Evolutionary conservation across 306 rosid species (phyloP), one percentile per base, ranked within the genome.

Genomic region (Fragaria iinumae): DNA sequence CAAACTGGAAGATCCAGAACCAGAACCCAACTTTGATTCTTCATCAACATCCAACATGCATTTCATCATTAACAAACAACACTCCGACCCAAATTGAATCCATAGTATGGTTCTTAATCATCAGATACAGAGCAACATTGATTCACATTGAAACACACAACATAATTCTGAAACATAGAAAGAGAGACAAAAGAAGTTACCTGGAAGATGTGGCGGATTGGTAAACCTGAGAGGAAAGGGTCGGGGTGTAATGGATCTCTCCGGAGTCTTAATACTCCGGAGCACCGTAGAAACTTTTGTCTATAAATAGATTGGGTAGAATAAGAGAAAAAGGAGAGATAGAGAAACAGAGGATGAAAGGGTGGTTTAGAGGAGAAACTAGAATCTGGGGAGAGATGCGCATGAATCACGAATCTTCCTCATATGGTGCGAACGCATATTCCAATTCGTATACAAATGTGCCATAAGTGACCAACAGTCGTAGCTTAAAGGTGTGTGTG

Each of bases 391-490:
- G 86, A 74, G 84, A 29, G 80, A 89, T 86, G 86, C 93, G 85
- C 44, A 62, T 71, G 75, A 75, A 53, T 11, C 53, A 57, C 74
- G 96, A 89, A 91, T 91, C 83, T 87, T 87, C 88, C 52, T 29
- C 47, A 36, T 36, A 17, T 17, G 18, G 21, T 0, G 56, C 23
- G 49, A 1, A 73, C 85, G 93, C 80, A 91, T 89, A 91, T 91
- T 90, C 96, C 70, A 65, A 8, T 36, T 65, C 48, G 70, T 8
- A 17, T 38, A 47, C 21, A 65, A 65, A 65, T 65, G 48, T 65
- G 70, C 70, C 70, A 10, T 18, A 36, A 64, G 12, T 64, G 8
- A 65, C 13, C 20, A 4, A 65, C 68, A 62, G 41, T 62, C 41
- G 20, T 23, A 32, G 67, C 69, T 10, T 29, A 65, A 36, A 63